Evolutionary conservation across 805 yeast genomes (phyloP).

Genomic region (Sporopachydermia quercuum): DNA sequence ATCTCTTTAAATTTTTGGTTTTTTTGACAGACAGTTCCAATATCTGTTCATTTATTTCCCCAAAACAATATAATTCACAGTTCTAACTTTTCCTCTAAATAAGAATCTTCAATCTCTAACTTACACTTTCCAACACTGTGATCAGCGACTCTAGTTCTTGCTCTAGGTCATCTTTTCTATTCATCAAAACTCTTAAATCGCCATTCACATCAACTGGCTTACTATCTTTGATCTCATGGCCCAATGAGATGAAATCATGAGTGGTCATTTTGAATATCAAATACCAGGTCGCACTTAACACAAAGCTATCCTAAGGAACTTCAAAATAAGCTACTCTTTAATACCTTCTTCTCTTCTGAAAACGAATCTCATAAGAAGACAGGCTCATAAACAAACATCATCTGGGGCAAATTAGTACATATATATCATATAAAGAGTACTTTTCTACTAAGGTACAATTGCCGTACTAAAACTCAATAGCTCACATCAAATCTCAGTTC

Average conservation of each 20-base stretch:
- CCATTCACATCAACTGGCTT: slow-evolving; percentile 1
- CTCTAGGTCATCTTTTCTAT: neutral
- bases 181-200: neutral
- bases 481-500: no score
- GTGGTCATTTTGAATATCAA: slow-evolving; percentile 3
- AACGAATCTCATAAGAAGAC: no score
- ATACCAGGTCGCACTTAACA: slow-evolving; percentile 5
- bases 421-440: no score
- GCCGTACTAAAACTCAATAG: no score
- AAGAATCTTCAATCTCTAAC: neutral
- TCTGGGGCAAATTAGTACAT: no score
- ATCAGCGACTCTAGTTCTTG: neutral
- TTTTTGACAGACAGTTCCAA: no score
- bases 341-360: neutral
- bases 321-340: slow-evolving; percentile 1
- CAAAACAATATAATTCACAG: no score
- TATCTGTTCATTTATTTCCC: no score
- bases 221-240: neutral
- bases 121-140: neutral
- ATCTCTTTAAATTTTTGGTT: no score
- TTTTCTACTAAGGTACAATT: no score
- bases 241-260: slow-evolving; percentile 5
- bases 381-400: no score
- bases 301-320: slow-evolving; percentile 2
- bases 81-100: no score